These are phyloP conservation scores for Dovyalis caffra DNA, from an alignment of 345 rosid species.

Conservation along the genomic window DNA sequence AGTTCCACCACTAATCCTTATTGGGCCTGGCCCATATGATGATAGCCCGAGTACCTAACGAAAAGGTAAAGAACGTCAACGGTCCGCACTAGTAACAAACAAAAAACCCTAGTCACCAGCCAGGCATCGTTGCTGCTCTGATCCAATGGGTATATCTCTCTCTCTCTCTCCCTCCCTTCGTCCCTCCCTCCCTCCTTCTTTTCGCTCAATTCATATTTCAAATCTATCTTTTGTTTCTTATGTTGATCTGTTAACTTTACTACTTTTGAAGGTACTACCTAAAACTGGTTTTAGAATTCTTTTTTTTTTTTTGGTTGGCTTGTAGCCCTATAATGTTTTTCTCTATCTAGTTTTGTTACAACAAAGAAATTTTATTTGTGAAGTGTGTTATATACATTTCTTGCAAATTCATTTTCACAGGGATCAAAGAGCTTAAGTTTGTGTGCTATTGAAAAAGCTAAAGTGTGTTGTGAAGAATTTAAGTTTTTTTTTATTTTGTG, in stretches of 20 bases:
- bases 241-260: neutral
- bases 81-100: too few species aligned
- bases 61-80: neutral
- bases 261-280: neutral
- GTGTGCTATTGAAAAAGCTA: neutral
- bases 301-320: too few species aligned
- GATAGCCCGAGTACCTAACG: neutral
- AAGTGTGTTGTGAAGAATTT: neutral
- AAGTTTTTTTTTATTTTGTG: neutral
- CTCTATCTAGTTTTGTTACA: neutral
- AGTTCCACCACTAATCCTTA: neutral
- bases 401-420: neutral
- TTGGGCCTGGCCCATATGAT: neutral
- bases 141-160: slow-evolving; percentile 18
- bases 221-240: neutral
- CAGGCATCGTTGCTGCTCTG: slow-evolving; percentile 1
- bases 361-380: neutral
- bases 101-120: neutral
- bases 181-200: neutral
- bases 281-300: neutral
- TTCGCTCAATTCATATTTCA: neutral
- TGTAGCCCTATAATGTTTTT: too few species aligned
- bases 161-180: neutral
- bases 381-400: neutral
- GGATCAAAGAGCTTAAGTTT: neutral